phyloP scores from a whole-genome alignment of 805 yeast species.

The Monosporozyma solicola region DNA sequence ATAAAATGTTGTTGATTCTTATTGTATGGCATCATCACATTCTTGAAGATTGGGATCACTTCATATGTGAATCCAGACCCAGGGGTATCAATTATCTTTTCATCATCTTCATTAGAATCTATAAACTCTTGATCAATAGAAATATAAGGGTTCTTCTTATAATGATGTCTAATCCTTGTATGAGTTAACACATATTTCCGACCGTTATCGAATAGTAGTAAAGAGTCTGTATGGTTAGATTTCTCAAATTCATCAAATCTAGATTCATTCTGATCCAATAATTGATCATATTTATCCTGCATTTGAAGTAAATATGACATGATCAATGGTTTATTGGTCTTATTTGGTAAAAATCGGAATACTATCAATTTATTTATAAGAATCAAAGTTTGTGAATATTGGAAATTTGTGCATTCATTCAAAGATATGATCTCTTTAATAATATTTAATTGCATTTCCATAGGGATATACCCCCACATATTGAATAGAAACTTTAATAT shows the following conservation, averaged over 20 bases:
- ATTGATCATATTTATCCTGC: not conserved
- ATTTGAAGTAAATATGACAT: not conserved
- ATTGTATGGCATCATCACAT: not conserved
- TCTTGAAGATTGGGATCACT: not conserved
- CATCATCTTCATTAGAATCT: not conserved
- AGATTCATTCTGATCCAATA: not conserved
- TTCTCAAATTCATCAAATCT: not conserved
- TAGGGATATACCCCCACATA: slow-evolving; percentile 20
- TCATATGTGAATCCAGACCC: not conserved
- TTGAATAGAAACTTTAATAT: slow-evolving; percentile 23
- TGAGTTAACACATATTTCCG: not conserved
- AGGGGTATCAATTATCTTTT: not conserved
- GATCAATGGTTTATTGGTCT: not conserved
- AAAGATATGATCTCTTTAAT: not conserved
- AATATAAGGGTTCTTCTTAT: not conserved
- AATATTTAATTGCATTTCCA: slow-evolving; percentile 1
- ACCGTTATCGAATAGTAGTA: not conserved
- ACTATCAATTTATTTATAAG: not conserved
- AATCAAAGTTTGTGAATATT: not conserved
- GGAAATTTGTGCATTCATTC: not conserved
- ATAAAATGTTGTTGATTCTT: not conserved
- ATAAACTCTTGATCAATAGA: not conserved
- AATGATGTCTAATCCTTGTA: not conserved
- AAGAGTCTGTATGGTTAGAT: not conserved
- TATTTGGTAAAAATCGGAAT: not conserved